Evolutionary conservation across 2,329 filamentous ascomycete species (phyloP).

Genomic region (Emmonsia crescens): DNA sequence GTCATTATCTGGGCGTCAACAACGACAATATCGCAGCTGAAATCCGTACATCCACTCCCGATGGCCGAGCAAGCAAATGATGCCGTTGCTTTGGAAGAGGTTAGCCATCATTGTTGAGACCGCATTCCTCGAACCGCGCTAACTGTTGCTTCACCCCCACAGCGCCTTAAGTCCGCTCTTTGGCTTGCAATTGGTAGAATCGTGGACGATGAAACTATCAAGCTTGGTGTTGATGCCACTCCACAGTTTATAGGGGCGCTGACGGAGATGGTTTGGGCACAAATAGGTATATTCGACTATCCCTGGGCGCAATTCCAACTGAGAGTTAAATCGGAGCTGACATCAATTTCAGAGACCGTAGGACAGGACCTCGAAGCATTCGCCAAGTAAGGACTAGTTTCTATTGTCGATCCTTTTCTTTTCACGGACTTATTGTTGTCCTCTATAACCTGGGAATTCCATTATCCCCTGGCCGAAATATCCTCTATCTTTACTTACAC

Average conservation of each 20-base stretch:
- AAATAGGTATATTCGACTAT: conserved; percentile 55
- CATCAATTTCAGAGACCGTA: conserved; percentile 35
- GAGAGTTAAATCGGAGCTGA: neutral
- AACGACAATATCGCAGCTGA: neutral
- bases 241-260: conserved; percentile 80
- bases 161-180: conserved; percentile 75
- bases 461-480: too few species aligned
- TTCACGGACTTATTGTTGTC: neutral
- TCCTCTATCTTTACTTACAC: neutral
- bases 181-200: conserved; percentile 80
- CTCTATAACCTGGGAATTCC: neutral
- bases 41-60: neutral
- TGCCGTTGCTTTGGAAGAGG: conserved; percentile 26
- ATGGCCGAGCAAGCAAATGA: conserved; percentile 21
- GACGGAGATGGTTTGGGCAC: conserved; percentile 78
- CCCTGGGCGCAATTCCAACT: neutral
- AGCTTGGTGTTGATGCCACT: conserved; percentile 70
- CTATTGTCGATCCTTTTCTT: neutral
- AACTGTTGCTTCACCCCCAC: conserved; percentile 1
- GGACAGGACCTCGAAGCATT: conserved; percentile 55
- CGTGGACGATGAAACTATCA: conserved; percentile 71
- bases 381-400: conserved; percentile 34
- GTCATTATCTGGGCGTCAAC: neutral
- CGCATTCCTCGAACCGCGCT: neutral
- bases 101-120: conserved; percentile 9